phyloP scores from a whole-genome alignment of 2,329 filamentous ascomycete species.

The Pseudogymnoascus sp. region DNA sequence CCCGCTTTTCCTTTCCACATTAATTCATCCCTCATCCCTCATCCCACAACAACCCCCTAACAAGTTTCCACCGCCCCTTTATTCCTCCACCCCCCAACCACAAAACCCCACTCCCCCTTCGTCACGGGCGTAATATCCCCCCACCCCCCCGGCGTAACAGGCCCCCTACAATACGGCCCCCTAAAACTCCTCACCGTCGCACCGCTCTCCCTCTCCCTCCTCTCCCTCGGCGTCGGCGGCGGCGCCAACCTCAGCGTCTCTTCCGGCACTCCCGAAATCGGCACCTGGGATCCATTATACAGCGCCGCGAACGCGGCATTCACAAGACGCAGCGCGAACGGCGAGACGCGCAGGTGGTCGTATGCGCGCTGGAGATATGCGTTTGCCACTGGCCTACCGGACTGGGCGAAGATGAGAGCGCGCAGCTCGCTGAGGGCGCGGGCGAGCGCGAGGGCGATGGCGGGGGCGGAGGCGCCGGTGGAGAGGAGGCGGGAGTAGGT shows the following conservation, averaged over 20 bases:
- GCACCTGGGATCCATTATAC: constrained; percentile 41
- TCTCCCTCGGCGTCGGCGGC: constrained; percentile 17
- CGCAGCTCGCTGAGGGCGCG: constrained; percentile 56
- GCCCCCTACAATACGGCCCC: constrained; percentile 32
- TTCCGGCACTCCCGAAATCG: constrained; percentile 36
- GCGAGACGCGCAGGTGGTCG: constrained; percentile 45
- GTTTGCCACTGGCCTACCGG: constrained; percentile 40
- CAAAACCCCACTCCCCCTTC: constrained; percentile 52
- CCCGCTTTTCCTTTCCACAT: not conserved
- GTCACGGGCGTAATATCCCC: constrained; percentile 56
- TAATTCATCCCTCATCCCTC: not conserved
- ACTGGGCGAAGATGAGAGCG: constrained; percentile 46
- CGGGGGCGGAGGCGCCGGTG: constrained; percentile 10
- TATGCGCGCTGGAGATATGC: constrained; percentile 46
- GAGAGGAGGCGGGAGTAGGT: constrained; percentile 42
- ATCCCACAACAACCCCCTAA: constrained; percentile 20
- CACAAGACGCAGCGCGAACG: constrained; percentile 43
- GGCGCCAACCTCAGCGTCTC: constrained; percentile 25
- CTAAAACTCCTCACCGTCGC: constrained; percentile 17
- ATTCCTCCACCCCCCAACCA: constrained; percentile 41
- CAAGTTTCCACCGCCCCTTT: constrained; percentile 46
- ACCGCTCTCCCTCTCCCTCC: constrained; percentile 14
- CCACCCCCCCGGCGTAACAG: constrained; percentile 49
- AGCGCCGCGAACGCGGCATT: constrained; percentile 47
- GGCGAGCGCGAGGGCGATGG: constrained; percentile 36